Conservation (phyloP, 306 rosid genomes). For the Hippophae tibetana region DNA sequence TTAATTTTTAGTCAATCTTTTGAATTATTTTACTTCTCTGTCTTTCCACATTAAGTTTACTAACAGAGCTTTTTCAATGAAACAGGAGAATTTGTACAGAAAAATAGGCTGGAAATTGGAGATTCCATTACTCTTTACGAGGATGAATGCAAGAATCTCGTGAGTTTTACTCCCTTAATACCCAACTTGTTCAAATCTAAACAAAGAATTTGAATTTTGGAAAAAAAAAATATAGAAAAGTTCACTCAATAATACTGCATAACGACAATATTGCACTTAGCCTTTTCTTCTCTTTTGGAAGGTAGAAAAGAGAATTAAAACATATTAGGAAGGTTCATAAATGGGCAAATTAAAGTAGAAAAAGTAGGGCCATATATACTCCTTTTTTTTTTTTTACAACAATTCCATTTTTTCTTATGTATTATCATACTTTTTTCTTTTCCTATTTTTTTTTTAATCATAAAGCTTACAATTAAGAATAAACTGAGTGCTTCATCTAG, state of each 20-base stretch:
- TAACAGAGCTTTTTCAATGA: conserved; percentile 8
- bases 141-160: conserved; percentile 44
- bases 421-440: too few relatives aligned
- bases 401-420: too few relatives aligned
- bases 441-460: too few relatives aligned
- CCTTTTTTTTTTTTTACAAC: too few relatives aligned
- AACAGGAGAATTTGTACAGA: conserved; percentile 42
- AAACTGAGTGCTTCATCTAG: too few relatives aligned
- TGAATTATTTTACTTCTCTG: not conserved
- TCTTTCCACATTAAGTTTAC: not conserved
- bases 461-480: too few relatives aligned
- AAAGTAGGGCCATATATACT: too few relatives aligned
- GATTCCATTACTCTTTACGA: conserved; percentile 42
- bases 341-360: not conserved
- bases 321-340: not conserved
- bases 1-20: not conserved
- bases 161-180: conserved; percentile 29
- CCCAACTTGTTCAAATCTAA: not conserved
- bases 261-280: conserved; percentile 4
- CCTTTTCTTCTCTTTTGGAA: conserved; percentile 4
- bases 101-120: conserved; percentile 34
- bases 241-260: not conserved
- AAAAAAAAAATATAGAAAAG: not conserved
- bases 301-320: not conserved
- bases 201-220: not conserved